Evolutionary conservation across 2,329 filamentous ascomycete species (phyloP).

Genomic region (Fusarium foetens): DNA sequence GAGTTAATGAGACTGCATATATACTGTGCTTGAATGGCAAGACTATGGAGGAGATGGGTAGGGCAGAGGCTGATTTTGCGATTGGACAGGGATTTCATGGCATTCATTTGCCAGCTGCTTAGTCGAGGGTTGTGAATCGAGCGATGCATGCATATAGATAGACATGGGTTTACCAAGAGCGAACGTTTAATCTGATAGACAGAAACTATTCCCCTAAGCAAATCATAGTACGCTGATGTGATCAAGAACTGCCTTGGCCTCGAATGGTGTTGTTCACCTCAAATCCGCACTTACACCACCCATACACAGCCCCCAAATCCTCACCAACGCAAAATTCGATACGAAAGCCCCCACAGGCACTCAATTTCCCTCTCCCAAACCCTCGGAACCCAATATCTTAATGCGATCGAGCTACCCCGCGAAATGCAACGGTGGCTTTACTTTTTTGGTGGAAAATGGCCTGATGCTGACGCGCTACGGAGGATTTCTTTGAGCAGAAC

Average conservation of each 20-base stretch:
- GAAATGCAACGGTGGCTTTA: slow-evolving; percentile 43
- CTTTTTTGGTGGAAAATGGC: slow-evolving; percentile 36
- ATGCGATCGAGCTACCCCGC: slow-evolving; percentile 36
- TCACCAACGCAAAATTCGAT: not conserved
- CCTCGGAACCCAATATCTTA: not conserved
- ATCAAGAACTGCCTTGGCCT: no score
- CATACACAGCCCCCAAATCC: not conserved
- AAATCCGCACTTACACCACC: not conserved
- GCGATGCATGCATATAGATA: not conserved
- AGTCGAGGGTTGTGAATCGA: not conserved
- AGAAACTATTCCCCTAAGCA: not conserved
- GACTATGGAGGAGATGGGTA: slow-evolving; percentile 70
- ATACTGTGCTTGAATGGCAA: slow-evolving; percentile 72
- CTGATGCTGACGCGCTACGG: slow-evolving; percentile 38
- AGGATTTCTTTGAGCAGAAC: not conserved
- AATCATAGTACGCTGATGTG: not conserved
- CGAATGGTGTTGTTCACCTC: not conserved
- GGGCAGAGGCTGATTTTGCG: slow-evolving; percentile 69
- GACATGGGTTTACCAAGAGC: not conserved
- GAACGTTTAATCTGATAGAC: not conserved
- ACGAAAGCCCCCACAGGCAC: slow-evolving; percentile 13
- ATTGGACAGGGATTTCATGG: slow-evolving; percentile 76
- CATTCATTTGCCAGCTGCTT: slow-evolving; percentile 51
- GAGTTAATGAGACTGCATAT: slow-evolving; percentile 67
- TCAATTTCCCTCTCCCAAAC: slow-evolving; percentile 5